Evolutionary conservation across 768 basidiomycete species (phyloP).

Genomic region (Ramaria rubella): DNA sequence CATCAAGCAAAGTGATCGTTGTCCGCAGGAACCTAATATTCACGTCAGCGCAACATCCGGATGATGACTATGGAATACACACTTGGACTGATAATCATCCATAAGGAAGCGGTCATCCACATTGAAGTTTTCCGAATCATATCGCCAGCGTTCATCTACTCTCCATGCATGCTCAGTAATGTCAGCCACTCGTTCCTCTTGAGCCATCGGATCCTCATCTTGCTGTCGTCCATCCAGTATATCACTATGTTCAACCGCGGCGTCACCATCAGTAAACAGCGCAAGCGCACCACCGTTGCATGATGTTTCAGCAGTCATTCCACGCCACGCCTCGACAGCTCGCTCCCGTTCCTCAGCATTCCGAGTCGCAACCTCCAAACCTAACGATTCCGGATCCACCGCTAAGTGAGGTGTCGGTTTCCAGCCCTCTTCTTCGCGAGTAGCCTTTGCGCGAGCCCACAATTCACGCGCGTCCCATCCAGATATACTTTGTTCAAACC

Average conservation of each 20-base stretch:
- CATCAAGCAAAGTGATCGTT: slow-evolving; percentile 49
- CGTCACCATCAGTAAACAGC: slow-evolving; percentile 5
- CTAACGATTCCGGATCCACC: not conserved
- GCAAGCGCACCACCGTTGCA: slow-evolving; percentile 5
- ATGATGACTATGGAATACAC: slow-evolving; percentile 11
- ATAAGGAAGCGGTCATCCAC: slow-evolving; percentile 57
- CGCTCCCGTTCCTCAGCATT: slow-evolving; percentile 1
- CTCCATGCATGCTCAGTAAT: slow-evolving; percentile 36
- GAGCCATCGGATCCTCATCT: slow-evolving; percentile 18
- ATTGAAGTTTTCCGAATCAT: slow-evolving; percentile 54
- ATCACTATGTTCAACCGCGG: not conserved
- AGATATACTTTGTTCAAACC: not conserved
- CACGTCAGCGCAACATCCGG: no score
- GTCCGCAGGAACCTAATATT: slow-evolving; percentile 44
- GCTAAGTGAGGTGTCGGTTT: slow-evolving; percentile 2
- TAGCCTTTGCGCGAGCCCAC: not conserved
- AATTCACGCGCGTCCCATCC: not conserved
- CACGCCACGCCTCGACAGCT: slow-evolving; percentile 6
- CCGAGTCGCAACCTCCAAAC: not conserved
- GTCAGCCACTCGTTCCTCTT: slow-evolving; percentile 17
- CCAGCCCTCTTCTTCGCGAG: not conserved
- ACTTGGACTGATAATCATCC: slow-evolving; percentile 62
- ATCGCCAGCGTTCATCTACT: slow-evolving; percentile 58
- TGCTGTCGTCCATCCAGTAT: slow-evolving; percentile 18
- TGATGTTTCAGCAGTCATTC: slow-evolving; percentile 9